A percentile compares a stretch with the other conserved stretches of the same genome.
phyloP scores from a whole-genome alignment of 768 basidiomycete species.

The Crepidotus variabilis region DNA sequence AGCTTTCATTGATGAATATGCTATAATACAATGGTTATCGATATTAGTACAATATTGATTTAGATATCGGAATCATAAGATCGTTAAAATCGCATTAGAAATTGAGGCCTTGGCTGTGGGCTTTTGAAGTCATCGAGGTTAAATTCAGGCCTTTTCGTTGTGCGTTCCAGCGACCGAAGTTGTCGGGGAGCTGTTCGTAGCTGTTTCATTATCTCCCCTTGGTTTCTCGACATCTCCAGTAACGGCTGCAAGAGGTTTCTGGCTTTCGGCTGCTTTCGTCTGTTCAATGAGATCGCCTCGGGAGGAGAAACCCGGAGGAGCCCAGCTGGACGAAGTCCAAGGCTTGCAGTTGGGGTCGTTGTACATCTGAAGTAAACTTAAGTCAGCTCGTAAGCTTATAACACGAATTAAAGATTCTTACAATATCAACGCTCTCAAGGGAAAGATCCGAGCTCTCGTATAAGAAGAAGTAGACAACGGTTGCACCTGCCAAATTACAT shows the following conservation, averaged over 20 bases:
- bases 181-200: background rate
- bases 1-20: too few relatives aligned
- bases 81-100: too few relatives aligned
- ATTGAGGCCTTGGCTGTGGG: too few relatives aligned
- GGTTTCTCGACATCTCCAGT: background rate
- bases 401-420: constrained; percentile 22
- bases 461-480: constrained; percentile 68
- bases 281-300: constrained; percentile 43
- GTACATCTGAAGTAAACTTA: constrained; percentile 46
- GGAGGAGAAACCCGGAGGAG: constrained; percentile 48
- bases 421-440: constrained; percentile 60
- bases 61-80: too few relatives aligned
- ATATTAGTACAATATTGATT: too few relatives aligned
- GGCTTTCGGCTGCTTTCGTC: constrained; percentile 22
- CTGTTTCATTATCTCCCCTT: background rate
- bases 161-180: too few relatives aligned
- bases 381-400: background rate
- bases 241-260: background rate
- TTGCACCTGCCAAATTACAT: constrained; percentile 56
- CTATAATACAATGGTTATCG: too few relatives aligned
- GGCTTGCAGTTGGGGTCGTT: constrained; percentile 60
- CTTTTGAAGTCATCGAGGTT: too few relatives aligned
- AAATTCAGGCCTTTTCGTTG: too few relatives aligned
- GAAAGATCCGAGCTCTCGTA: constrained; percentile 69
- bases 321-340: constrained; percentile 62